Evolutionary conservation across 2,329 filamentous ascomycete genomes (phyloP), one percentile per base, ranked within the genome.

Genomic region (Colletotrichum sp.): DNA sequence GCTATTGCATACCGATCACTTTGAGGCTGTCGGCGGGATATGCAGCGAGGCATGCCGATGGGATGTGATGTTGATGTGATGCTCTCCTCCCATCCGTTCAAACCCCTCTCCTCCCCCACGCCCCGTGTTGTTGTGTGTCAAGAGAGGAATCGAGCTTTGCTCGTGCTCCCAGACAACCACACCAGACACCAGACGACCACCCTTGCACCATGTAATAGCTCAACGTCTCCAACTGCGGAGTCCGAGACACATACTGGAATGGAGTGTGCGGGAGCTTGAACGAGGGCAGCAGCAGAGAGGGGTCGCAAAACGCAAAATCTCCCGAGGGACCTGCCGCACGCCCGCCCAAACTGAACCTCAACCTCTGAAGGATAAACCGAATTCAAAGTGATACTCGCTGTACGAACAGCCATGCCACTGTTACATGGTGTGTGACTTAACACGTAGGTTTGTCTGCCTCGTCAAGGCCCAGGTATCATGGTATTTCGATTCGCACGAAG

Each of bases 201-300:
- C 71, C 71, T 48, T 66, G 60, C 58, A 74, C 66, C 21, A 21
- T 48, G 43, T 21, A 48, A 26, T 64, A 67, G 55, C 73, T 73
- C 43, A 30, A 67, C 55, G 56, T 72, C 73, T 73, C 64, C 73
- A 73, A 73, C 71, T 75, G 69, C 73, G 62, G 73, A 72, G 69
- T 71, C 69, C 69, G 62, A 72, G 69, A 75, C 64, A 60, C 32
- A 52, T 32, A 26, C 62, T 68, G 38, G 56, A 72, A 64, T 68
- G 69, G 36, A 72, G 68, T 52, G 69, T 28, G 16, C 56, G 73
- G 73, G 73, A 71, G 66, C 67, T 73, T 58, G 66, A 36, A 32
- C 30, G 7, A 32, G 30, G 32, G 21, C 26, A 62, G 56, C 28
- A 52, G 18, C n/a, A 64, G 69, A 67, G 69, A 70, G 73, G 69